These are phyloP conservation scores for Dryas alaskensis DNA, from an alignment of 306 rosid genomes.

Conservation along the genomic window DNA sequence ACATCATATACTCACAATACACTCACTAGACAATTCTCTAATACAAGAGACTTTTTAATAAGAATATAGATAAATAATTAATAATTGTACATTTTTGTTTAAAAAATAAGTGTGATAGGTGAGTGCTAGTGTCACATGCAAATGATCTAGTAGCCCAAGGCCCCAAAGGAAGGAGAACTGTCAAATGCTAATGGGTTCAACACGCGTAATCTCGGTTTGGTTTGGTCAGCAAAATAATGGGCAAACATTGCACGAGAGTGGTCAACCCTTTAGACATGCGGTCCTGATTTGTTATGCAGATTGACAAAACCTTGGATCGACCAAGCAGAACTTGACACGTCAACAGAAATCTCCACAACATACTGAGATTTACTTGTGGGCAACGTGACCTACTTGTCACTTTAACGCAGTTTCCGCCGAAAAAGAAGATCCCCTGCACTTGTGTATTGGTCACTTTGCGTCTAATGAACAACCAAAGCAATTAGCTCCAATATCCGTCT, in stretches of 20 bases:
- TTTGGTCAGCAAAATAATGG: slow-evolving; percentile 5
- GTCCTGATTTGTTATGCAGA: slow-evolving; percentile 1
- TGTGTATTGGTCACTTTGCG: slow-evolving; percentile 8
- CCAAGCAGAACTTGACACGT: slow-evolving; percentile 15
- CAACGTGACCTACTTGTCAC: slow-evolving; percentile 31
- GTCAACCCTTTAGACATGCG: neutral
- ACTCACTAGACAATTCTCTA: too few relatives aligned
- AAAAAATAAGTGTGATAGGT: neutral
- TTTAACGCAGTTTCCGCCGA: slow-evolving; percentile 43
- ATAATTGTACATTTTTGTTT: too few relatives aligned
- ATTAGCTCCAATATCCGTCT: too few relatives aligned
- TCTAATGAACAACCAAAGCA: neutral
- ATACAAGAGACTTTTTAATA: too few relatives aligned
- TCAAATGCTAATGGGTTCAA: neutral
- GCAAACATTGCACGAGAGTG: neutral
- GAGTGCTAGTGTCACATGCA: neutral
- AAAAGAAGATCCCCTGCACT: slow-evolving; percentile 35
- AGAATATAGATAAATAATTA: too few relatives aligned
- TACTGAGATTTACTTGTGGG: neutral
- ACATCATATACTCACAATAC: too few relatives aligned
- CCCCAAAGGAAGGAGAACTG: neutral
- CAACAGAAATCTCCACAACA: neutral
- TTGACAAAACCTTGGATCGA: neutral
- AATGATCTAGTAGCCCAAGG: too few relatives aligned
- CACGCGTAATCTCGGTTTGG: slow-evolving; percentile 5